phyloP scores from a whole-genome alignment of 495 filamentous ascomycete genomes.

The Penicillium canescens region DNA sequence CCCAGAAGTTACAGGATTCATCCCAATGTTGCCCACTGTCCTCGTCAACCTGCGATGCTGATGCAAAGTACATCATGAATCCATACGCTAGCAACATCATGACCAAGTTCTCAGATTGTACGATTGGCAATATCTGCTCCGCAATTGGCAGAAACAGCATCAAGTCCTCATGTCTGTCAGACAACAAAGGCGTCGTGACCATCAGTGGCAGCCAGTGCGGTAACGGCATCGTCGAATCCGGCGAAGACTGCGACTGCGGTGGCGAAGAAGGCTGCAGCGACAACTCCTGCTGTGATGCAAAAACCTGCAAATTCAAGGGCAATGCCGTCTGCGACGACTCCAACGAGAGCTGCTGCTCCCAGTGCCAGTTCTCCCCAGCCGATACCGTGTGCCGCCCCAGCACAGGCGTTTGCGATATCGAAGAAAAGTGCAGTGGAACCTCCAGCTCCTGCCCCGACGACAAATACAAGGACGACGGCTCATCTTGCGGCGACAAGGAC shows the following conservation, averaged over 20 bases:
- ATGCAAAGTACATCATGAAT: conserved; percentile 88
- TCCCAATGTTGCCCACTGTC: conserved; percentile 89
- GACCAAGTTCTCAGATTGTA: conserved; percentile 80
- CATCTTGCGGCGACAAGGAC: conserved; percentile 58
- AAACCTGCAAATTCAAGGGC: conserved; percentile 82
- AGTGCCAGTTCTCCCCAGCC: conserved; percentile 70
- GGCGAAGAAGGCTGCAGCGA: conserved; percentile 66
- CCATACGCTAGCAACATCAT: conserved; percentile 75
- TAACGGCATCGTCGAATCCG: conserved; percentile 93
- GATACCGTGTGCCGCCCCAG: conserved; percentile 76
- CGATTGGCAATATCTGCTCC: conserved; percentile 93
- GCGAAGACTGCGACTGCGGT: conserved; percentile 96
- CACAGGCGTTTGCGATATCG: conserved; percentile 77
- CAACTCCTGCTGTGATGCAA: conserved; percentile 82
- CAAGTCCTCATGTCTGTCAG: conserved; percentile 71
- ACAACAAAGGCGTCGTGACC: conserved; percentile 83
- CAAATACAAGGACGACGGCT: conserved; percentile 66
- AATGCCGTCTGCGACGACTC: conserved; percentile 81
- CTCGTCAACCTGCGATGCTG: conserved; percentile 69
- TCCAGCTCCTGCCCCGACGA: conserved; percentile 75
- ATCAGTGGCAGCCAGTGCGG: conserved; percentile 86
- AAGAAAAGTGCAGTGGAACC: conserved; percentile 78
- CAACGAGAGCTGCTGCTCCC: conserved; percentile 86
- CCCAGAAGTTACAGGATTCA: conserved; percentile 54
- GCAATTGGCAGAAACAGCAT: conserved; percentile 79